A percentile compares a stretch with the other conserved stretches of the same genome.
Evolutionary conservation across 179 eudicot genomes (phyloP).

Genomic region (Silene noctiflora): DNA sequence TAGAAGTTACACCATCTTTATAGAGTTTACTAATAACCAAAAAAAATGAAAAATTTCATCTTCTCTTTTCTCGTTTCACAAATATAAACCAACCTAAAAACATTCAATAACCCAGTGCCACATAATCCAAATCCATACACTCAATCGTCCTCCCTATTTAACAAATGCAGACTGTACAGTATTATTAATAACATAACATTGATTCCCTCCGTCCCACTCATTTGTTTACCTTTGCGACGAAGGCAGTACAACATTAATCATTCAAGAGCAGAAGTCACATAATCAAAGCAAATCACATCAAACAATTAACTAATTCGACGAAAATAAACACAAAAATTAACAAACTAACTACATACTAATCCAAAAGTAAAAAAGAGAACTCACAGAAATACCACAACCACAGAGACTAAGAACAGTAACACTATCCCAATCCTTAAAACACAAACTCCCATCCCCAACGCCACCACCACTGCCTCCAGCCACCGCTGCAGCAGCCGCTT

Average conservation of each 20-base stretch:
- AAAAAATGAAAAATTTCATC: too few relatives aligned
- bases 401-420: constrained; percentile 61
- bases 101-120: too few relatives aligned
- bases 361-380: constrained; percentile 20
- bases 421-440: constrained; percentile 70
- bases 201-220: too few relatives aligned
- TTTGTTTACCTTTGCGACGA: too few relatives aligned
- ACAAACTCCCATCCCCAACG: constrained; percentile 26
- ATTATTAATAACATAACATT: background rate
- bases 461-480: constrained; percentile 9
- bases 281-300: background rate
- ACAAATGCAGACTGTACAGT: too few relatives aligned
- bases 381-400: constrained; percentile 79
- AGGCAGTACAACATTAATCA: background rate
- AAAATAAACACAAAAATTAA: background rate
- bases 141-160: too few relatives aligned
- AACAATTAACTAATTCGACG: constrained; percentile 1
- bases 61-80: too few relatives aligned
- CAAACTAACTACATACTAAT: background rate
- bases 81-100: too few relatives aligned
- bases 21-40: too few relatives aligned
- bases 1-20: too few relatives aligned
- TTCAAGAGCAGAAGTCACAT: background rate
- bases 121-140: too few relatives aligned
- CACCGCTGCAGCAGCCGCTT: constrained; percentile 22